A percentile compares a stretch with the other conserved stretches of the same genome.
phyloP scores from a whole-genome alignment of 371 early-diverging fungal genomes.

The Dichotomocladium elegans region DNA sequence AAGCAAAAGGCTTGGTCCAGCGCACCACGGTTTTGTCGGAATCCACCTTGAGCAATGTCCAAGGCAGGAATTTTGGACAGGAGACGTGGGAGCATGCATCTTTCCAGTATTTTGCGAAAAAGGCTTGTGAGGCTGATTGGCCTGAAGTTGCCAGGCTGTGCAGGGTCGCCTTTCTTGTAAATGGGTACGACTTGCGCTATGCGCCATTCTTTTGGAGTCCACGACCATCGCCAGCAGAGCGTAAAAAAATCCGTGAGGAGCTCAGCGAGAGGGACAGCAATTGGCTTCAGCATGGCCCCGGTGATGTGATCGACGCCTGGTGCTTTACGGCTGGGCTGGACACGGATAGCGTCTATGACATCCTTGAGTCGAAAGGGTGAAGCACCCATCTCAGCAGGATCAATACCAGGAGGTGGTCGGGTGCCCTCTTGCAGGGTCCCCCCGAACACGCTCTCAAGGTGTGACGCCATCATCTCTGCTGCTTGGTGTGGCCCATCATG shows the following conservation, averaged over 20 bases:
- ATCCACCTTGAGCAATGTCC: slow-evolving; percentile 20
- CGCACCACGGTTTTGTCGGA: slow-evolving; percentile 10
- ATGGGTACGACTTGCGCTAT: slow-evolving; percentile 20
- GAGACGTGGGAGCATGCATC: slow-evolving; percentile 1
- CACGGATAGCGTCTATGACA: not conserved
- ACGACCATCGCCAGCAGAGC: slow-evolving; percentile 22
- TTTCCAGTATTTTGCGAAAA: slow-evolving; percentile 11
- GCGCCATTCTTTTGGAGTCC: slow-evolving; percentile 15
- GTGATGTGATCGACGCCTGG: slow-evolving; percentile 23
- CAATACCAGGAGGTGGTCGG: not conserved
- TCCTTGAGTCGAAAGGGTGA: not conserved
- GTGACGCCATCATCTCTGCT: slow-evolving; percentile 3
- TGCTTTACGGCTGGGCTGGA: slow-evolving; percentile 7
- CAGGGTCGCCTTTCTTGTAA: slow-evolving; percentile 13
- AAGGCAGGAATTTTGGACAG: not conserved
- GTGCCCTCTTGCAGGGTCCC: not conserved
- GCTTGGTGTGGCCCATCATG: slow-evolving; percentile 10
- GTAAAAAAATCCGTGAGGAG: slow-evolving; percentile 5
- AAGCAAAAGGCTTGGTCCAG: slow-evolving; percentile 21
- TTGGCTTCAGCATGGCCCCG: slow-evolving; percentile 21
- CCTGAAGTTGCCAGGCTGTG: slow-evolving; percentile 8
- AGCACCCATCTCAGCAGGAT: no score
- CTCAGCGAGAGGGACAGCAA: not conserved
- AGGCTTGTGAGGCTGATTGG: slow-evolving; percentile 15
- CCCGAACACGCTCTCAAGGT: slow-evolving; percentile 1